Conservation (phyloP, 2,329 filamentous ascomycete species). For the Pezicula radicicola region DNA sequence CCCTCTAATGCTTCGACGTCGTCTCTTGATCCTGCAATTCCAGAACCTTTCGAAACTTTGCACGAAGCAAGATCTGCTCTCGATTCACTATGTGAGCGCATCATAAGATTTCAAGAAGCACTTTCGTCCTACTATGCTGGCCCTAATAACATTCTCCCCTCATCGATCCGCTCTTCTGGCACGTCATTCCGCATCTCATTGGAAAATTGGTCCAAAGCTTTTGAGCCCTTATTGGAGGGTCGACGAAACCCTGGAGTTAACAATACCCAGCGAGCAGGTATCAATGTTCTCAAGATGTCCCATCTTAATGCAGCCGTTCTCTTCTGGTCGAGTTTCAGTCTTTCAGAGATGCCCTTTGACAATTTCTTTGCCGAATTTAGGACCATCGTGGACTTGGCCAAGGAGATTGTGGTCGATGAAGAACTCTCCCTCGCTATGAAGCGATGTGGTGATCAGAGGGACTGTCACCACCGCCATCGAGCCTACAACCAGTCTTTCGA, state of each 20-base stretch:
- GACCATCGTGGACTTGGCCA: conserved; percentile 53
- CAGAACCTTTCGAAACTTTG: conserved; percentile 41
- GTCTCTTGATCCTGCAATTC: conserved; percentile 17
- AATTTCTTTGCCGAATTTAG: conserved; percentile 48
- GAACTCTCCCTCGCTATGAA: conserved; percentile 47
- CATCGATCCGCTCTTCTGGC: conserved; percentile 18
- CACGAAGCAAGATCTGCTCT: conserved; percentile 54
- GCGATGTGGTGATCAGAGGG: conserved; percentile 55
- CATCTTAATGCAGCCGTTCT: conserved; percentile 56
- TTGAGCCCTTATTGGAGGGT: conserved; percentile 49
- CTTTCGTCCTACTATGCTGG: conserved; percentile 42
- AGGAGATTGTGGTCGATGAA: conserved; percentile 57
- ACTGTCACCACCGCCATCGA: conserved; percentile 57
- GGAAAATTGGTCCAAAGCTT: conserved; percentile 53
- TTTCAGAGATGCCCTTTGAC: conserved; percentile 57
- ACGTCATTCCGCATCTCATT: conserved; percentile 47
- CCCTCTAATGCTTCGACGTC: conserved; percentile 33
- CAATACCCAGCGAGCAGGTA: conserved; percentile 53
- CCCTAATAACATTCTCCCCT: conserved; percentile 44
- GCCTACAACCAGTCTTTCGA: conserved; percentile 23
- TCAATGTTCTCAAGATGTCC: conserved; percentile 60
- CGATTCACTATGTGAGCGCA: conserved; percentile 53
- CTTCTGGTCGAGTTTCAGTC: conserved; percentile 58
- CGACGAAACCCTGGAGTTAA: conserved; percentile 44
- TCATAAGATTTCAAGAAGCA: conserved; percentile 56